phyloP scores from a whole-genome alignment of 441 rosid genomes.

The Erodium chrysanthum region DNA sequence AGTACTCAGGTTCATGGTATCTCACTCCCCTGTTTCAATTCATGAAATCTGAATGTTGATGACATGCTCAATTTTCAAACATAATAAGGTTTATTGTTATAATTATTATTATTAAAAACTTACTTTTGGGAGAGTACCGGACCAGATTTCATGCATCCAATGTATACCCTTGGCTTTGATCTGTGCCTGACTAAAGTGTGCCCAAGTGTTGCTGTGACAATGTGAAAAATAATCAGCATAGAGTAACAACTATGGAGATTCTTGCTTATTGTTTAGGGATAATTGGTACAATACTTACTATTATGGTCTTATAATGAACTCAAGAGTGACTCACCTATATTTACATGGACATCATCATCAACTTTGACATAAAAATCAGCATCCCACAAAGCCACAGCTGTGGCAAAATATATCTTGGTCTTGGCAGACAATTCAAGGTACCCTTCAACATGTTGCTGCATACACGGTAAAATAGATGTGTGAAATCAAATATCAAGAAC shows the following conservation, averaged over 20 bases:
- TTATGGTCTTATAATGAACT: neutral
- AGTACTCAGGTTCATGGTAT: slow-evolving; percentile 4
- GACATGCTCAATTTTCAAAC: neutral
- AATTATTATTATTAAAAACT: slow-evolving; percentile 9
- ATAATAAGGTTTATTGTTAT: neutral
- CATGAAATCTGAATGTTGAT: neutral
- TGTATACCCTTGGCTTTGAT: slow-evolving; percentile 61
- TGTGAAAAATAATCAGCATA: neutral
- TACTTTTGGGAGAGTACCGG: slow-evolving; percentile 89
- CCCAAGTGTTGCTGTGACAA: slow-evolving; percentile 67
- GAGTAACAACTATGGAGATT: neutral
- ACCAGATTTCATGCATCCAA: slow-evolving; percentile 99
- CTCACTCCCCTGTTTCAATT: neutral
- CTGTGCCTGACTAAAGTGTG: slow-evolving; percentile 77
- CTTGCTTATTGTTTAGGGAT: neutral
- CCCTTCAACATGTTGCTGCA: slow-evolving; percentile 89
- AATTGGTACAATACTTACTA: neutral
- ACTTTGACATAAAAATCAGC: slow-evolving; percentile 96
- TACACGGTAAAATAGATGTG: slow-evolving; percentile 13
- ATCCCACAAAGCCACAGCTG: slow-evolving; percentile 79
- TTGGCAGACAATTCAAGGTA: slow-evolving; percentile 81
- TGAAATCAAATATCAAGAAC: slow-evolving; percentile 1
- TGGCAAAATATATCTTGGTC: slow-evolving; percentile 36
- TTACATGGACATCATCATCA: slow-evolving; percentile 96
- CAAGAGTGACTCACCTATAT: slow-evolving; percentile 45